Percentiles rank a stretch among this genome's conserved stretches.
Evolutionary conservation across 495 filamentous ascomycete species (phyloP).

Genomic region (Aspergillus avenaceus): DNA sequence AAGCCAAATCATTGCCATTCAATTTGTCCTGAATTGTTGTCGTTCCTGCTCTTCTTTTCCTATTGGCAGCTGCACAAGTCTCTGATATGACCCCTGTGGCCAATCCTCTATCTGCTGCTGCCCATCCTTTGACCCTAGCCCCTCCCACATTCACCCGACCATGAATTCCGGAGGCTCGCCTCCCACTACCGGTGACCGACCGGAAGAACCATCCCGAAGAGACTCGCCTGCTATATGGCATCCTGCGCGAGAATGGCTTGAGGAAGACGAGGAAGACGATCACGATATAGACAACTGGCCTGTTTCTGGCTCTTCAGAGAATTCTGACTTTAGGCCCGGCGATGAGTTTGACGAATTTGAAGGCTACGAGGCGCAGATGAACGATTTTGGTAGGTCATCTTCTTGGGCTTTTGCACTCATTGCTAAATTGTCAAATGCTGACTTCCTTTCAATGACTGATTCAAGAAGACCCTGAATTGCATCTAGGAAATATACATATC

Average conservation of each 20-base stretch:
- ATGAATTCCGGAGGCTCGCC: conserved; percentile 17
- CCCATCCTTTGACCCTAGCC: not conserved
- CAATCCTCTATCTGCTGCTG: not conserved
- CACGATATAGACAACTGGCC: conserved; percentile 49
- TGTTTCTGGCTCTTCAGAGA: conserved; percentile 13
- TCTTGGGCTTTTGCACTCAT: not conserved
- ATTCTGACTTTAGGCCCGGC: conserved; percentile 24
- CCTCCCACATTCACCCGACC: conserved; percentile 6
- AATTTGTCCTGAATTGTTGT: conserved; percentile 9
- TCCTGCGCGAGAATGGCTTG: conserved; percentile 40
- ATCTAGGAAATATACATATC: conserved; percentile 44
- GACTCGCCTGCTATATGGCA: conserved; percentile 24
- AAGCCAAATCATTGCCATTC: conserved; percentile 3
- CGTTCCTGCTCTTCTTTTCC: not conserved
- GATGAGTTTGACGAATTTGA: conserved; percentile 16
- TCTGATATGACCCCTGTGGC: conserved; percentile 10
- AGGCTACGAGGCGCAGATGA: conserved; percentile 12
- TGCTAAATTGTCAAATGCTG: not conserved
- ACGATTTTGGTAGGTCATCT: conserved; percentile 19
- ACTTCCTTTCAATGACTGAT: not conserved
- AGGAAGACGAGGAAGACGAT: conserved; percentile 41
- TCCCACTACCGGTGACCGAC: conserved; percentile 12
- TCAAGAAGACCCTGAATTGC: conserved; percentile 23
- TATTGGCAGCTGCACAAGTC: not conserved
- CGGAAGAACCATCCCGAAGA: not conserved